A percentile compares a stretch with the other conserved stretches of the same genome.
Conservation (phyloP, 495 filamentous ascomycete genomes). For the Rhypophila decipiens region DNA sequence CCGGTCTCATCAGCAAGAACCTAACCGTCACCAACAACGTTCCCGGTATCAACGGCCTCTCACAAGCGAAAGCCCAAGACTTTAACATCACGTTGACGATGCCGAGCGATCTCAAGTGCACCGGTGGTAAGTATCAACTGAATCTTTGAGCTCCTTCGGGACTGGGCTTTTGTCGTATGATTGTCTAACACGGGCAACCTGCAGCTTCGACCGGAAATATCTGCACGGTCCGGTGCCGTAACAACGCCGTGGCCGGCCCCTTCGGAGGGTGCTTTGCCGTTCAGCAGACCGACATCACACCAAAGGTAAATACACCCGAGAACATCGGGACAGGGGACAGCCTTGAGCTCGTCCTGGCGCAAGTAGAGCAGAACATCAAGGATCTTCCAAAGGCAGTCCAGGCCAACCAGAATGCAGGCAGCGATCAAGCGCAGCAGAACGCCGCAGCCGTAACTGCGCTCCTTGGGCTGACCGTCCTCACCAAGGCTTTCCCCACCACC, state of each 20-base stretch:
- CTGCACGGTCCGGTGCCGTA: slow-evolving; percentile 51
- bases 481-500: slow-evolving; percentile 2
- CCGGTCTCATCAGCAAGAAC: slow-evolving; percentile 34
- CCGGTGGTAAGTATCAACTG: slow-evolving; percentile 23
- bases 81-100: slow-evolving; percentile 42
- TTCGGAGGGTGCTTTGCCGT: slow-evolving; percentile 49
- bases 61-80: slow-evolving; percentile 37
- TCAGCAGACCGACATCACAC: slow-evolving; percentile 32
- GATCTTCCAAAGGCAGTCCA: slow-evolving; percentile 30
- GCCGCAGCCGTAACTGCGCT: slow-evolving; percentile 22
- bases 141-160: not conserved
- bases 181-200: not conserved
- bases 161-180: not conserved
- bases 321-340: slow-evolving; percentile 25
- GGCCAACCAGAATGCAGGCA: slow-evolving; percentile 31
- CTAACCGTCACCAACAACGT: slow-evolving; percentile 39
- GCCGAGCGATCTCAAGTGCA: slow-evolving; percentile 33
- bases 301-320: slow-evolving; percentile 27
- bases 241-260: slow-evolving; percentile 49
- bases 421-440: slow-evolving; percentile 21
- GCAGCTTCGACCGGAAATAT: slow-evolving; percentile 42
- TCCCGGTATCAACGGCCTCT: slow-evolving; percentile 40
- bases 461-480: slow-evolving; percentile 6
- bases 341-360: slow-evolving; percentile 20
- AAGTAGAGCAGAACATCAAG: slow-evolving; percentile 25